phyloP scores from a whole-genome alignment of 805 yeast species.

The Ogataea kodamae region DNA sequence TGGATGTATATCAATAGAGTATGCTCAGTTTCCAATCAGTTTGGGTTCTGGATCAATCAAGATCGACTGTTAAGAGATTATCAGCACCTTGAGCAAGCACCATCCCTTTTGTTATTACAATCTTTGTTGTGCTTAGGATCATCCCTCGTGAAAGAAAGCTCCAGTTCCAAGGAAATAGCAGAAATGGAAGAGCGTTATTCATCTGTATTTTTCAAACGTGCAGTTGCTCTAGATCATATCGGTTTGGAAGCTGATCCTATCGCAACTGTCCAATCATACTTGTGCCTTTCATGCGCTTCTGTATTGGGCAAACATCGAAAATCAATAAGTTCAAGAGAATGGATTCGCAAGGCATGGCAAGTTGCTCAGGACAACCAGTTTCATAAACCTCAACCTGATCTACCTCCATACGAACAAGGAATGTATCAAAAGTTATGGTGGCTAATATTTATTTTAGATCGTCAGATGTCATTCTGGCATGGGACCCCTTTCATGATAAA shows the following conservation, averaged over 20 bases:
- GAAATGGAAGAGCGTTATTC: conserved; percentile 21
- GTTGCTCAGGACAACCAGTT: conserved; percentile 73
- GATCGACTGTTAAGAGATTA: conserved; percentile 55
- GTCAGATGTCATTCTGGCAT: conserved; percentile 50
- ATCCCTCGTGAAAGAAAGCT: conserved; percentile 52
- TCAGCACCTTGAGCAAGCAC: conserved; percentile 52
- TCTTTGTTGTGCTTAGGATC: conserved; percentile 67
- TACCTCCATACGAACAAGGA: conserved; percentile 25
- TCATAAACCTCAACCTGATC: conserved; percentile 5
- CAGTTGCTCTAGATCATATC: conserved; percentile 64
- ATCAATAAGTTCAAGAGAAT: conserved; percentile 32
- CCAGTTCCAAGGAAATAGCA: conserved; percentile 46
- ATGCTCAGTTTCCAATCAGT: conserved; percentile 62
- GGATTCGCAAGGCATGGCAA: conserved; percentile 70
- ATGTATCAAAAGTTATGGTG: conserved; percentile 68
- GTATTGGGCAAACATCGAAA: conserved; percentile 42
- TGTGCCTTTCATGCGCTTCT: conserved; percentile 13
- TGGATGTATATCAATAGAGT: conserved; percentile 57
- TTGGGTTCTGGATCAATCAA: conserved; percentile 61
- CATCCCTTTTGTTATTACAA: conserved; percentile 58
- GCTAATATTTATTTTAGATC: conserved; percentile 63
- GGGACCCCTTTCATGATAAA: conserved; percentile 70
- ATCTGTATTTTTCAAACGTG: conserved; percentile 33
- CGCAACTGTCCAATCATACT: conserved; percentile 11
- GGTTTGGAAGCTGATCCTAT: conserved; percentile 64